Conservation (phyloP, 495 filamentous ascomycete genomes). For the Thozetella sp. region DNA sequence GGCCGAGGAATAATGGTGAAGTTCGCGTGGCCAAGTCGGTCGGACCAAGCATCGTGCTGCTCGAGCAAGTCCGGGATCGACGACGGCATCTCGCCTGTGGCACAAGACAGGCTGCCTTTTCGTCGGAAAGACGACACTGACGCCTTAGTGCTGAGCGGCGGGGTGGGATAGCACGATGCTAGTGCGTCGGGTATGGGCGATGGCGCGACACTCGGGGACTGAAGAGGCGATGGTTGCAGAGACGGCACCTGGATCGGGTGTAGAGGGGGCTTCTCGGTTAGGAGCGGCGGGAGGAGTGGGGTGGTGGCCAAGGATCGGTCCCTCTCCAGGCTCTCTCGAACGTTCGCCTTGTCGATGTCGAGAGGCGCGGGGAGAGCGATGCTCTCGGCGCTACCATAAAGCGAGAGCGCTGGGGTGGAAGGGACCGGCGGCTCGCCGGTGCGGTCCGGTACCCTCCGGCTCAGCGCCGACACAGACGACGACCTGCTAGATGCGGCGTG, state of each 20-base stretch:
- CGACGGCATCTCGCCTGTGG: constrained; percentile 32
- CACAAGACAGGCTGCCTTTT: constrained; percentile 31
- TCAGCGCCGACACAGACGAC: constrained; percentile 66
- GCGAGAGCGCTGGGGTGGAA: constrained; percentile 66
- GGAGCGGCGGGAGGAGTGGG: constrained; percentile 78
- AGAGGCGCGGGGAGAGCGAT: constrained; percentile 45
- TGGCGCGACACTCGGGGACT: constrained; percentile 69
- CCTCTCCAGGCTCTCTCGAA: constrained; percentile 49
- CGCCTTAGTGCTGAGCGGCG: constrained; percentile 77
- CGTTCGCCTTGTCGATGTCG: constrained; percentile 60
- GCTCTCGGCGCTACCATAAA: constrained; percentile 61
- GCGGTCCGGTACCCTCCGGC: constrained; percentile 46
- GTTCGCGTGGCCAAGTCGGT: constrained; percentile 86
- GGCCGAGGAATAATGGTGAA: constrained; percentile 86
- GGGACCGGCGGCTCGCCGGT: constrained; percentile 58
- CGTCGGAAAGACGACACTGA: constrained; percentile 75
- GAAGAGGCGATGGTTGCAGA: constrained; percentile 72
- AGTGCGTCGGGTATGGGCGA: constrained; percentile 23
- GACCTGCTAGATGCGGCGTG: constrained; percentile 63
- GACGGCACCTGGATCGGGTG: constrained; percentile 30
- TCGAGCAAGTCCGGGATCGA: constrained; percentile 62
- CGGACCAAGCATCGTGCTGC: constrained; percentile 77
- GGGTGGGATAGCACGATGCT: constrained; percentile 57
- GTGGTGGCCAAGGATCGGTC: constrained; percentile 71
- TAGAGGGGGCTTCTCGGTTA: constrained; percentile 50